phyloP scores from a whole-genome alignment of 441 rosid species.

The Syzygium malaccense region DNA sequence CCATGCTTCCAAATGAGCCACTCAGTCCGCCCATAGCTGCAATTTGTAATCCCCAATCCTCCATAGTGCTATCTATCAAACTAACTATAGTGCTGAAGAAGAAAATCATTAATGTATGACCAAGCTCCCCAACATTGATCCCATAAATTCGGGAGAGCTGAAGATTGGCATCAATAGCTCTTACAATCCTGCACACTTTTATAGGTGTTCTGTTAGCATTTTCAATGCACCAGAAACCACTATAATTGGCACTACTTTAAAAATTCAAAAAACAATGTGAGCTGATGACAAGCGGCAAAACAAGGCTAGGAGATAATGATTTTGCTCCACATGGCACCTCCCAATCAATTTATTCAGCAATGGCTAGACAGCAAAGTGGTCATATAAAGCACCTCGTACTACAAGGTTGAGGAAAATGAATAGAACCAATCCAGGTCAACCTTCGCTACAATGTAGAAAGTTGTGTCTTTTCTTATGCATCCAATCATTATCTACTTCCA shows the following conservation, averaged over 20 bases:
- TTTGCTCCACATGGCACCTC: not conserved
- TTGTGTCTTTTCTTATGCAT: not conserved
- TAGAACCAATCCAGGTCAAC: not conserved
- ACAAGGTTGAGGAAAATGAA: not conserved
- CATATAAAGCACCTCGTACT: not conserved
- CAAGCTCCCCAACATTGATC: slow-evolving; percentile 28
- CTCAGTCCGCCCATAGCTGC: slow-evolving; percentile 9
- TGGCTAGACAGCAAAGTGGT: not conserved
- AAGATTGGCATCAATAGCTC: slow-evolving; percentile 40
- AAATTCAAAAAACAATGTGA: not conserved
- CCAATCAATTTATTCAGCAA: not conserved
- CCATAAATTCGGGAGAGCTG: slow-evolving; percentile 36
- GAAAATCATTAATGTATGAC: slow-evolving; percentile 41
- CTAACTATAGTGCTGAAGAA: slow-evolving; percentile 32
- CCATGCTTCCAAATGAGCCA: slow-evolving; percentile 16
- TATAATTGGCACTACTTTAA: not conserved
- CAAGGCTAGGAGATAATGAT: not conserved
- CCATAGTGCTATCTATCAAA: slow-evolving; percentile 35
- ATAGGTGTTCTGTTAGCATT: not conserved
- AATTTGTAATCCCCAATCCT: slow-evolving; percentile 39
- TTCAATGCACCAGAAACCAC: not conserved
- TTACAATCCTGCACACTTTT: slow-evolving; percentile 39
- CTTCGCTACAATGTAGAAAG: not conserved
- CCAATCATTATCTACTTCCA: not conserved
- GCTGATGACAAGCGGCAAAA: not conserved